Percentiles rank a stretch among this genome's conserved stretches.
phyloP scores from a whole-genome alignment of 768 basidiomycete genomes.

The Lactarius sanguifluus region DNA sequence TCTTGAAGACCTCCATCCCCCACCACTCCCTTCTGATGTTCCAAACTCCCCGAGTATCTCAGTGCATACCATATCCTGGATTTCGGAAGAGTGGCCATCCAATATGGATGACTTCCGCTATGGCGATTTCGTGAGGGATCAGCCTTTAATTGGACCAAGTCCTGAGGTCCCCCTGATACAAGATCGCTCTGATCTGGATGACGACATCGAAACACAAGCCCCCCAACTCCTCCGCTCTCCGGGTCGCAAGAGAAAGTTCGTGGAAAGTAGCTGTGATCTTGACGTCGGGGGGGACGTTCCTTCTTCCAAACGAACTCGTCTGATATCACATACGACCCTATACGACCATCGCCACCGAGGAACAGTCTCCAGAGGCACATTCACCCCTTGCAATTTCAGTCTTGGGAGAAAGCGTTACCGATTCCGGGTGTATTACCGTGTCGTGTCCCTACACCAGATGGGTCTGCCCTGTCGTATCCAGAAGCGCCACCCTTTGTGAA shows the following conservation, averaged over 20 bases:
- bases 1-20: conserved; percentile 15
- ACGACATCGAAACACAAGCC: not conserved
- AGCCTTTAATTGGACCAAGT: not conserved
- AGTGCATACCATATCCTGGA: conserved; percentile 19
- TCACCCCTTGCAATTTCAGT: conserved; percentile 1
- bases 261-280: not conserved
- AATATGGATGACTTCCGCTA: not conserved
- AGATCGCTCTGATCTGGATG: not conserved
- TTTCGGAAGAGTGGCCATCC: conserved; percentile 6
- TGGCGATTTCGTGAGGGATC: not conserved
- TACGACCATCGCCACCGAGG: not conserved
- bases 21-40: conserved; percentile 14
- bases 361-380: not conserved
- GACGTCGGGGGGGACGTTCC: not conserved
- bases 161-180: not conserved
- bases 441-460: not conserved
- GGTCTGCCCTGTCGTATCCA: not conserved
- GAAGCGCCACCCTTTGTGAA: not conserved
- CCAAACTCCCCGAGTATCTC: conserved; percentile 9
- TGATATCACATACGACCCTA: not conserved
- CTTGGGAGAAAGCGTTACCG: not conserved
- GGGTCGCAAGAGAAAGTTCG: conserved; percentile 14
- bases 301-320: conserved; percentile 1
- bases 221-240: not conserved
- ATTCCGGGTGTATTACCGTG: not conserved